Percentiles rank a stretch among this genome's conserved stretches.
Conservation (phyloP, 2,329 filamentous ascomycete species). For the Trichoderma afroharzianum region DNA sequence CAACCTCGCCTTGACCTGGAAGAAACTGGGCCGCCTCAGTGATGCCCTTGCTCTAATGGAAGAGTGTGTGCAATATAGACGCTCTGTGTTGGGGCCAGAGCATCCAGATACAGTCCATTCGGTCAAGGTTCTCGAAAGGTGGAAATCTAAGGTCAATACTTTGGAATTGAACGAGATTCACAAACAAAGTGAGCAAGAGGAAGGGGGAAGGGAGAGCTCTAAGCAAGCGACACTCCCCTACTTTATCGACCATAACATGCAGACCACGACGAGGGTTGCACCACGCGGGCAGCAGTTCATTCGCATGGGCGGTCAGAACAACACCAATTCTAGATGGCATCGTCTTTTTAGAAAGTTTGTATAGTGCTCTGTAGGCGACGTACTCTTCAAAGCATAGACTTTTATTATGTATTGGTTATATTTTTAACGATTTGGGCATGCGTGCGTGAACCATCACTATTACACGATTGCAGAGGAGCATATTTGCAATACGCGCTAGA, state of each 20-base stretch:
- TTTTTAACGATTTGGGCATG: background rate
- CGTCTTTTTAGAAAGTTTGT: too few species aligned
- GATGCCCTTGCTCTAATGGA: background rate
- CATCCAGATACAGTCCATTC: background rate
- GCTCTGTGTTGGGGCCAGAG: background rate
- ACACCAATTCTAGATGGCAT: too few species aligned
- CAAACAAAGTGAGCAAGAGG: constrained; percentile 70
- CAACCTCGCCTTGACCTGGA: background rate
- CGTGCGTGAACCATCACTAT: background rate
- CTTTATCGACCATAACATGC: too few species aligned
- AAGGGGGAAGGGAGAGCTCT: constrained; percentile 39
- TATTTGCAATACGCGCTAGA: background rate
- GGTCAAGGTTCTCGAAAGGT: accelerated
- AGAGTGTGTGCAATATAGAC: background rate
- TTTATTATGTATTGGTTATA: too few species aligned
- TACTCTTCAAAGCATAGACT: too few species aligned
- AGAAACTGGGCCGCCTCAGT: accelerated
- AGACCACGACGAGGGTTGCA: too few species aligned
- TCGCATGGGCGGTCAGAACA: too few species aligned
- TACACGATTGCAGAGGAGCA: background rate
- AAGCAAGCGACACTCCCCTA: background rate
- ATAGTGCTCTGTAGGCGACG: too few species aligned
- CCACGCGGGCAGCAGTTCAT: too few species aligned
- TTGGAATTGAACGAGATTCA: background rate
- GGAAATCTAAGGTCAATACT: background rate